These are phyloP conservation scores for Apophysomyces sp. DNA, from an alignment of 371 early-diverging fungal genomes.

Conservation along the genomic window DNA sequence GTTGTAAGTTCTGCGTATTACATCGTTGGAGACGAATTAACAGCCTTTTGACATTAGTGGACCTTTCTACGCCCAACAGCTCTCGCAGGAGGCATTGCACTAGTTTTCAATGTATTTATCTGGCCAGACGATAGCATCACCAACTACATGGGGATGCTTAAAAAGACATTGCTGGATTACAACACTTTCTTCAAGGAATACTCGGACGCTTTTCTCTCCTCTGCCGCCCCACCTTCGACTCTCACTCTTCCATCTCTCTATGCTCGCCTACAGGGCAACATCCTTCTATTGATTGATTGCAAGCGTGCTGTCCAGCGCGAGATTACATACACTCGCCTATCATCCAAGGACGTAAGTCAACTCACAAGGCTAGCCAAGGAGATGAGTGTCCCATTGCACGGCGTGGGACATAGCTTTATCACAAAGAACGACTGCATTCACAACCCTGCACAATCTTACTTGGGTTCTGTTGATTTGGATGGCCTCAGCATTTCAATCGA, in stretches of 20 bases:
- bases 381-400: slow-evolving; percentile 25
- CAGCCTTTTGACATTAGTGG: slow-evolving; percentile 15
- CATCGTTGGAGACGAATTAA: neutral
- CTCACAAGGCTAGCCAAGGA: slow-evolving; percentile 16
- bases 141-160: slow-evolving; percentile 19
- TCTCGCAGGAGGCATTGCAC: slow-evolving; percentile 21
- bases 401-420: slow-evolving; percentile 27
- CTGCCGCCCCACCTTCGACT: neutral
- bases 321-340: slow-evolving; percentile 21
- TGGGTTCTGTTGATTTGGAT: neutral
- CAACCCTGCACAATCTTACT: neutral
- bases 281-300: slow-evolving; percentile 29
- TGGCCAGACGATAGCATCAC: slow-evolving; percentile 40
- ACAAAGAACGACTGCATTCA: slow-evolving; percentile 16
- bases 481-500: neutral
- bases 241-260: slow-evolving; percentile 16
- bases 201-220: slow-evolving; percentile 21
- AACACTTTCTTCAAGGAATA: slow-evolving; percentile 30
- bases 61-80: slow-evolving; percentile 25
- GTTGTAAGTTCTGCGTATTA: slow-evolving; percentile 11
- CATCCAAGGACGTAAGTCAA: slow-evolving; percentile 25
- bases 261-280: slow-evolving; percentile 15
- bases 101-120: slow-evolving; percentile 24
- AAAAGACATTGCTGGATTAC: slow-evolving; percentile 20
- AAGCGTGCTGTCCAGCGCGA: slow-evolving; percentile 38